Percentiles rank a stretch among this genome's conserved stretches.
These are phyloP conservation scores for Closterium sp. DNA, from an alignment of 139 green algal genomes.

Conservation along the genomic window DNA sequence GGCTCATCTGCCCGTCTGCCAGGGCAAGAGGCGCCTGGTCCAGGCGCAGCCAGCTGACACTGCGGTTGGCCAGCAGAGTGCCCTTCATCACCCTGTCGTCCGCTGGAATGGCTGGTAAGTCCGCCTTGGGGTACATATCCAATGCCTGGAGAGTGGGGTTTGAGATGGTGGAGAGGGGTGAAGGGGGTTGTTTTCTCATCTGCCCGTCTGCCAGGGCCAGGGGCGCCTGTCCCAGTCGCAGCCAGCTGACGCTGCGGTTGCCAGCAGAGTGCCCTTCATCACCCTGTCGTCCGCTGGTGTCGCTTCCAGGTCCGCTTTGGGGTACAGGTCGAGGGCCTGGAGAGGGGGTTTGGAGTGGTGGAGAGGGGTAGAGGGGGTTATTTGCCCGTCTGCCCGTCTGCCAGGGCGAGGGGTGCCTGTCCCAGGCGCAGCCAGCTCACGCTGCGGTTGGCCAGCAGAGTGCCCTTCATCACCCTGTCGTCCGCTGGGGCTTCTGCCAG, in stretches of 20 bases:
- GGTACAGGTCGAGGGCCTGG: conserved; percentile 23
- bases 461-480: background rate
- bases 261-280: conserved; percentile 29
- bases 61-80: conserved; percentile 39
- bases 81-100: conserved; percentile 12
- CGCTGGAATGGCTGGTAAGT: too few relatives aligned
- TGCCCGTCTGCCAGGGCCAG: conserved; percentile 25
- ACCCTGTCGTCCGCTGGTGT: background rate
- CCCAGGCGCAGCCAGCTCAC: conserved; percentile 45
- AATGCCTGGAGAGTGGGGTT: too few relatives aligned
- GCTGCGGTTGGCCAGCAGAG: conserved; percentile 41
- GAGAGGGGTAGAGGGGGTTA: background rate
- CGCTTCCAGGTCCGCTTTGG: background rate
- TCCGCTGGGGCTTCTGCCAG: too few relatives aligned
- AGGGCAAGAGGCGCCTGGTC: conserved; percentile 20
- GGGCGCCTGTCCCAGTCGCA: conserved; percentile 26
- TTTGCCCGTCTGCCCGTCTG: too few relatives aligned
- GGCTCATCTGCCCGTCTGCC: conserved; percentile 22
- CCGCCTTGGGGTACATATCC: too few relatives aligned
- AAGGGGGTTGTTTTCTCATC: background rate
- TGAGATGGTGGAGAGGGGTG: too few relatives aligned
- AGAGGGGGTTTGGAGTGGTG: background rate
- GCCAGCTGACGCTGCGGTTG: conserved; percentile 49
- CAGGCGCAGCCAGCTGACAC: conserved; percentile 47
- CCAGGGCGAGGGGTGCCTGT: conserved; percentile 17